Evolutionary conservation across 2,329 filamentous ascomycete species (phyloP), one percentile per base, ranked within the genome.

Genomic region (Aspergillus transmontanensis): DNA sequence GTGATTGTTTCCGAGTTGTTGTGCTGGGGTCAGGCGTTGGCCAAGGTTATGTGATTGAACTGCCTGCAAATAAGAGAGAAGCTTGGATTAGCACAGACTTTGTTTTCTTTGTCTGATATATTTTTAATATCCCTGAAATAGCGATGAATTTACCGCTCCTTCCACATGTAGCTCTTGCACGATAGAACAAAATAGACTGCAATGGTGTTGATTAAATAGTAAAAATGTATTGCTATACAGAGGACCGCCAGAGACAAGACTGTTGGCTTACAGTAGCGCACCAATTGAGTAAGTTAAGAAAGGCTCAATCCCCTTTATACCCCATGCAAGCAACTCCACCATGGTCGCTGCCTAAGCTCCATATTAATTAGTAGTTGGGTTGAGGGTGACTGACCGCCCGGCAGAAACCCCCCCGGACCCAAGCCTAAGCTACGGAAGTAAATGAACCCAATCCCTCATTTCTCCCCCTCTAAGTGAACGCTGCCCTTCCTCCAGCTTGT

Each of bases 91-190:
- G 72, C 72, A 71, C 74, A 72, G 68, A 73, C 68, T 70, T 69
- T 72, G 69, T 72, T 74, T 76, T 73, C 69, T 75, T 73, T 75
- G 71, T 75, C 69, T 72, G 66, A 77, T 76, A 76, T 75, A 73
- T 74, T 73, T 76, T 76, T 78, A 76, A 77, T 76, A 76, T 75
- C 73, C 75, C 73, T 67, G 68, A 75, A 76, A 69, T 70, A 74
- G 73, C 71, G 74, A 74, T 76, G 71, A 75, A 73, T 73, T 75
- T 73, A 72, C 71, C 73, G 66, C 72, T 75, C 72, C 76, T 76
- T 61, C 67, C 67, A 64, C 62, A 64, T 62, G 53, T 67, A 55
- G 54, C 54, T 51, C 57, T 63, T 64, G 48, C 57, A 60, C 50
- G 58, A 50, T 57, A 41, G 41, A 34, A 46, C 14, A 70, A 7